Base-by-base conservation (phyloP, 2,329 filamentous ascomycete species). In the Ceratocystis cubensis region DNA sequence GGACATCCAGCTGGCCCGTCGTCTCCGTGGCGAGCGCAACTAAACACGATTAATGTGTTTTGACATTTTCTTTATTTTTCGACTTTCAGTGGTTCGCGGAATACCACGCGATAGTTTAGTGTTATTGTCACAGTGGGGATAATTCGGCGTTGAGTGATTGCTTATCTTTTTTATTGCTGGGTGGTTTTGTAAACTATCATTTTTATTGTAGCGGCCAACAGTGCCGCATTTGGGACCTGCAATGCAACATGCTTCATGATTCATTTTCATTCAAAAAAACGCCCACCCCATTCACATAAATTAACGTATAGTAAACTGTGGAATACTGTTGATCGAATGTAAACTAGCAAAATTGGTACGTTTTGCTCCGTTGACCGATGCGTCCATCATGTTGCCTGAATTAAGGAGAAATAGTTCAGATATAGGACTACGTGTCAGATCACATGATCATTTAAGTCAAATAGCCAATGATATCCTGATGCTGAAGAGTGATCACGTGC, bases 1-100 rank as follows among this genome's bases (percentile, higher is more conserved):
- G 84, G 93, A 96, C 74, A 96, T 97, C 76, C 93, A 97, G 81
- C 86, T 97, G 63, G 92, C 93, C 74, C 89, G 94, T 73, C 89
- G 94, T 75, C 90, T 99, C 75, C 90, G 94, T 75, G 94, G 94
- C 72, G 92, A 94, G 83, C 88, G 89, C 78, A 91, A 90, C 82
- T 93, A 85, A 84, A 28, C 48, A 22, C 48, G 78, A 69, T 69
- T 62, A 33, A 17, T 56, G 46, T 30, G 48, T 62, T 37, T 28
- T 53, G 50, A n/a, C 66, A 61, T 66, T 56, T 61, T 41, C 10
- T 45, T 66, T 63, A 63, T 63, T 46, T 53, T 66, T 56, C 25
- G 61, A 20, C 20, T 65, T 63, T 65, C 61, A 61, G 59, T 66
- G 66, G 48, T 59, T 68, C 63, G 66, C 44, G 64, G 63, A 22